phyloP scores from a whole-genome alignment of 768 basidiomycete species.

The Hortiboletus flavorubellus region DNA sequence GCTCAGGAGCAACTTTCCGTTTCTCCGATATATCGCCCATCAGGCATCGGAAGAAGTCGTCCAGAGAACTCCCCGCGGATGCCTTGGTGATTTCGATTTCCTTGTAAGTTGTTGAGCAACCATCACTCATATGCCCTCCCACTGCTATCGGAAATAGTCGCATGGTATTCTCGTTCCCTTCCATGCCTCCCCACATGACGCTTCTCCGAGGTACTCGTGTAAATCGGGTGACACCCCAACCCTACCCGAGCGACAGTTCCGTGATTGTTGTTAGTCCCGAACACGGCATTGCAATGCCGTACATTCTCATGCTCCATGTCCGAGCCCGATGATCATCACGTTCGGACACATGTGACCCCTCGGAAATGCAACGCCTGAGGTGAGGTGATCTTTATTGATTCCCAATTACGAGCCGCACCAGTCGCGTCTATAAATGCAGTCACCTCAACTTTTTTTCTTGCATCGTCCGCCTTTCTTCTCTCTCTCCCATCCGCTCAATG shows the following conservation, averaged over 20 bases:
- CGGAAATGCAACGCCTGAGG: conserved; percentile 6
- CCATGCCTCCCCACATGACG: not conserved
- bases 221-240: conserved; percentile 1
- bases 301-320: not conserved
- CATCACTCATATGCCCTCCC: not conserved
- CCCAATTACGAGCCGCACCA: not conserved
- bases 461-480: conserved; percentile 39
- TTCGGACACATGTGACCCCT: conserved; percentile 3
- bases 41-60: conserved; percentile 1
- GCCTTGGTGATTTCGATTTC: not conserved
- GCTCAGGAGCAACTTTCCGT: too few relatives aligned
- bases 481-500: conserved; percentile 40
- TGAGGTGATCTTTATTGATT: not conserved
- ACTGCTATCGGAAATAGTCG: not conserved
- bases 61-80: not conserved
- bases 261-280: not conserved
- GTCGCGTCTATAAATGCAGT: conserved; percentile 18
- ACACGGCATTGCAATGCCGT: conserved; percentile 1
- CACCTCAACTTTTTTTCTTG: not conserved
- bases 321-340: not conserved
- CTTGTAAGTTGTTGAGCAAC: not conserved
- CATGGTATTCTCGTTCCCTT: not conserved
- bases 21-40: not conserved
- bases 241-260: not conserved
- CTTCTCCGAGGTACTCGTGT: not conserved